Conservation (phyloP, 441 rosid species). For the Populus trichocarpa region DNA sequence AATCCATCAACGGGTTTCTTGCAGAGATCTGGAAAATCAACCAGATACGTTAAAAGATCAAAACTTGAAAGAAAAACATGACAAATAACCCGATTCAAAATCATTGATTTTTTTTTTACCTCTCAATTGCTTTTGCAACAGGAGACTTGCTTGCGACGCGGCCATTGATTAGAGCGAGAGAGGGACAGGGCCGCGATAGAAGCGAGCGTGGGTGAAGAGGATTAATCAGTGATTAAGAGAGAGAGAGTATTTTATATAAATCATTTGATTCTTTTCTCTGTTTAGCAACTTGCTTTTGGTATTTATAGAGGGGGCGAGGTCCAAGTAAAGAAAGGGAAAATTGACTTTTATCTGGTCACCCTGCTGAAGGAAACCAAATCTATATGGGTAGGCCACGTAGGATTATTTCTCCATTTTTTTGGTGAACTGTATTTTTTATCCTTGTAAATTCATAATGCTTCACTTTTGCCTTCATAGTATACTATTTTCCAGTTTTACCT, state of each 20-base stretch:
- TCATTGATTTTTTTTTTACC: conserved; percentile 26
- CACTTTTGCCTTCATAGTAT: background rate
- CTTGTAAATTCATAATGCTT: no score
- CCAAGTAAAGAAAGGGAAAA: background rate
- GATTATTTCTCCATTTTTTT: background rate
- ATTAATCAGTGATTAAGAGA: no score
- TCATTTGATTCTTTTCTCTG: no score
- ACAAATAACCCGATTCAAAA: background rate
- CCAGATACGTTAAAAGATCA: background rate
- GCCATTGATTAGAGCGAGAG: conserved; percentile 42
- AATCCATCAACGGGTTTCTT: conserved; percentile 70
- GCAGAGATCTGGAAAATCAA: conserved; percentile 52
- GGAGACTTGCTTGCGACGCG: conserved; percentile 66
- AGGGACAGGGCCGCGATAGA: background rate
- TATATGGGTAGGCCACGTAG: background rate
- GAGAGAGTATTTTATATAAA: background rate
- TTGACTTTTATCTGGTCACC: background rate
- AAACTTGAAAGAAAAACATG: background rate
- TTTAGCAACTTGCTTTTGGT: background rate
- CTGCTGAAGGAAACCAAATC: background rate
- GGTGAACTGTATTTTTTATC: no score
- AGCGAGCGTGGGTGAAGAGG: conserved; percentile 4
- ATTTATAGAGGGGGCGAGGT: background rate
- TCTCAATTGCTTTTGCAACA: conserved; percentile 78
- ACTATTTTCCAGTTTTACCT: background rate